Evolutionary conservation across 345 rosid genomes (phyloP), one percentile per base, ranked within the genome.

Genomic region (Rhizophora apiculata): DNA sequence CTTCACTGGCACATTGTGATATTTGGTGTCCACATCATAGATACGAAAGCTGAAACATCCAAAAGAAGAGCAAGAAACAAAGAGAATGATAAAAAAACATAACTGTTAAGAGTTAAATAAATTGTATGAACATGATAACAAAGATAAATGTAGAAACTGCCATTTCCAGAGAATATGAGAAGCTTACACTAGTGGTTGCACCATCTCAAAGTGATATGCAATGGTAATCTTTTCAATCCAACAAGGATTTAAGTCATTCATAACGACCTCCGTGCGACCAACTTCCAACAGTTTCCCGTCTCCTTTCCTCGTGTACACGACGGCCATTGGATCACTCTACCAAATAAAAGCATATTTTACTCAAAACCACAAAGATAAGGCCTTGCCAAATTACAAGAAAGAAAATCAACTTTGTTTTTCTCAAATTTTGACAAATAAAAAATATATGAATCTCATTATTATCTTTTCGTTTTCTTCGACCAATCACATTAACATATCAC

Each of bases 291-390:
- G 84, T 22, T 22, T 67, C 65, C 96, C 96, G 73, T 90, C 87
- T 31, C 27, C 65, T 78, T 83, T 90, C 79, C 74, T 89, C 57
- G 77, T 30, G 68, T 87, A 90, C 43, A 83, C 74, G 81, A 90
- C 87, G 67, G 81, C 82, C 92, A 90, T 84, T 1, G 98, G 96
- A 72, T 93, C 98, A 79, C 98, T 93, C 98, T 93, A 71, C 74
- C 79, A 70, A 22, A 79, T 68, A 73, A 26, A 68, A 68, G 26
- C 29, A 1, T 0, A 30, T 2, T 49, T 68, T 10, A 63, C 52
- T 68, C 48, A 21, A 73, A 19, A 59, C 20, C 48, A 29, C 27
- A 26, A 13, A 63, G 57, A 21, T 22, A 7, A 49, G 53, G 22
- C 60, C 5, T 8, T 52, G 39, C 49, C 32, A 68, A 29, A 10